Conservation (phyloP, 176 grass and related monocot genomes). For the sorghum (Sorghum bicolor) region Sorghum_bicolor_NCBIv3 NC_012872.2:56946501-56947000, state of each 20-base stretch:
- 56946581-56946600: slow-evolving; percentile 48
- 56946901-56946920: slow-evolving; percentile 34
- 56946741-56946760: slow-evolving; percentile 62
- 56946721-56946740: slow-evolving; percentile 74
- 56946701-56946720: slow-evolving; percentile 60
- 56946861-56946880: slow-evolving; percentile 21
- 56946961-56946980: slow-evolving; percentile 71
- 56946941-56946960: slow-evolving; percentile 26
- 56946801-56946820: slow-evolving; percentile 48
- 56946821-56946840: slow-evolving; percentile 33
- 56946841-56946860: background rate
- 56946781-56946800: slow-evolving; percentile 49
- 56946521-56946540: slow-evolving; percentile 31
- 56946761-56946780: slow-evolving; percentile 47
- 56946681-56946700: slow-evolving; percentile 37
- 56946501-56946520: slow-evolving; percentile 48
- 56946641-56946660: slow-evolving; percentile 59
- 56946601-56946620: slow-evolving; percentile 58
- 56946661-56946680: slow-evolving; percentile 48
- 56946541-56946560: slow-evolving; percentile 22
- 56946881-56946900: slow-evolving; percentile 21
- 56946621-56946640: slow-evolving; percentile 80
- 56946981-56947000: background rate
- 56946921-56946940: slow-evolving; percentile 35
- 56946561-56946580: slow-evolving; percentile 77